Evolutionary conservation across 176 grass and related monocot species (phyloP).

Genomic region (Oryza officinalis): DNA sequence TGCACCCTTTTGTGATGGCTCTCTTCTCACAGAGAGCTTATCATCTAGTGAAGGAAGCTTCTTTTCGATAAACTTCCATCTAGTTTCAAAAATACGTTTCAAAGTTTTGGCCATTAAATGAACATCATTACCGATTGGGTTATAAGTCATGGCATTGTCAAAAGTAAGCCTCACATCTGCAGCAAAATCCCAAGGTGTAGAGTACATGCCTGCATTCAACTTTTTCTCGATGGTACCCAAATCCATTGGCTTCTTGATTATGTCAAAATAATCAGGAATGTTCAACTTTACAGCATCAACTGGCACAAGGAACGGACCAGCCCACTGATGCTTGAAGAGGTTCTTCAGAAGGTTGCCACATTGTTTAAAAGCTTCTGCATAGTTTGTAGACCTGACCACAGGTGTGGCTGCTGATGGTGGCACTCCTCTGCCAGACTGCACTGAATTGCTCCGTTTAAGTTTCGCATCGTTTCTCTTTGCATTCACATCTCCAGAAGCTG

Average conservation of each 20-base stretch:
- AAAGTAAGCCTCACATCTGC: slow-evolving; percentile 92
- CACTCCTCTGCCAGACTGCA: slow-evolving; percentile 49
- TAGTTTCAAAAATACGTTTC: slow-evolving; percentile 76
- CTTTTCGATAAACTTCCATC: slow-evolving; percentile 90
- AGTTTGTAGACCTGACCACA: slow-evolving; percentile 49
- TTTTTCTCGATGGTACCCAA: slow-evolving; percentile 83
- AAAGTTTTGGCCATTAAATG: slow-evolving; percentile 83
- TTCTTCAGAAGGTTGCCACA: slow-evolving; percentile 78
- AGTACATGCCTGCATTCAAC: slow-evolving; percentile 60
- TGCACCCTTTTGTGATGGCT: slow-evolving; percentile 25
- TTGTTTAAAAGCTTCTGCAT: slow-evolving; percentile 58
- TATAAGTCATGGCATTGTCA: slow-evolving; percentile 82
- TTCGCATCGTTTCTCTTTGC: slow-evolving; percentile 47
- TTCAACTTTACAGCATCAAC: slow-evolving; percentile 80
- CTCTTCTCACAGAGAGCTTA: slow-evolving; percentile 34
- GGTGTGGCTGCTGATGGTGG: slow-evolving; percentile 23
- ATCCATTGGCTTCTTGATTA: slow-evolving; percentile 93
- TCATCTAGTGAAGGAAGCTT: slow-evolving; percentile 53
- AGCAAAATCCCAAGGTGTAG: slow-evolving; percentile 68
- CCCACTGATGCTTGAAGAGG: slow-evolving; percentile 58
- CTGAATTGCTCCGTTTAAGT: slow-evolving; percentile 48
- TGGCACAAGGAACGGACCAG: slow-evolving; percentile 66
- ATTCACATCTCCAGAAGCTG: slow-evolving; percentile 33
- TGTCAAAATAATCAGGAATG: slow-evolving; percentile 88
- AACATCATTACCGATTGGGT: slow-evolving; percentile 67